Conservation (phyloP, 352 stramenopile species). For the Globisporangium splendens region DNA sequence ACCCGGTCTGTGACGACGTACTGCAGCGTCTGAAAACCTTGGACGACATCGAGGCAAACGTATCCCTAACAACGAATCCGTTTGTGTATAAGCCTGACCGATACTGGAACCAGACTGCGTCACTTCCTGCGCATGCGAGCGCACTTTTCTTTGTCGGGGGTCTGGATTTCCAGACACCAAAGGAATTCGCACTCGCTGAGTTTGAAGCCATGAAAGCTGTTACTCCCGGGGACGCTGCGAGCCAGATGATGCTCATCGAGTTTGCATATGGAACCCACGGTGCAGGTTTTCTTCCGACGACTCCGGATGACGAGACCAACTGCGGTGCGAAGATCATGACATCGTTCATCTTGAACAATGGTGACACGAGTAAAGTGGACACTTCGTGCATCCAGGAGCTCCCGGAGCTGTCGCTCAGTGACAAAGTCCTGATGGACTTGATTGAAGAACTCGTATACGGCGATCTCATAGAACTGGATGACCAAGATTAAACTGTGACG, state of each 20-base stretch:
- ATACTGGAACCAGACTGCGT: conserved; percentile 20
- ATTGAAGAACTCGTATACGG: too few species aligned
- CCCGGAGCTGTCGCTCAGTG: not conserved
- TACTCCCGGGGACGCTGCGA: not conserved
- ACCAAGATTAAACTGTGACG: too few species aligned
- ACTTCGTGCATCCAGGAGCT: conserved; percentile 18
- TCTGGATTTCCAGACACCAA: conserved; percentile 19
- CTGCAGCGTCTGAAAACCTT: too few species aligned
- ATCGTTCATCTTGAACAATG: conserved; percentile 14
- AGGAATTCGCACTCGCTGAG: not conserved
- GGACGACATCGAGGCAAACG: too few species aligned
- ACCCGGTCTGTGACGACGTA: too few species aligned
- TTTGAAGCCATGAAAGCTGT: conserved; percentile 15
- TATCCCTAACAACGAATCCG: not conserved
- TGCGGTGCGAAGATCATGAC: conserved; percentile 20
- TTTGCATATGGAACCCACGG: conserved; percentile 24
- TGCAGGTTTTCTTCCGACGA: conserved; percentile 4
- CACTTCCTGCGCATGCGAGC: conserved; percentile 15
- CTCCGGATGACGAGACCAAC: not conserved
- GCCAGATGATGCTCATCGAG: conserved; percentile 15
- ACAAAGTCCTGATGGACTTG: too few species aligned
- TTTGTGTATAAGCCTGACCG: conserved; percentile 24
- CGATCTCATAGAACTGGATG: too few species aligned
- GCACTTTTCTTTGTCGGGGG: conserved; percentile 25
- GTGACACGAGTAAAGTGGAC: conserved; percentile 18